Conservation (phyloP, 1,139 yeast species). For the Geotrichum histeridarum region DNA sequence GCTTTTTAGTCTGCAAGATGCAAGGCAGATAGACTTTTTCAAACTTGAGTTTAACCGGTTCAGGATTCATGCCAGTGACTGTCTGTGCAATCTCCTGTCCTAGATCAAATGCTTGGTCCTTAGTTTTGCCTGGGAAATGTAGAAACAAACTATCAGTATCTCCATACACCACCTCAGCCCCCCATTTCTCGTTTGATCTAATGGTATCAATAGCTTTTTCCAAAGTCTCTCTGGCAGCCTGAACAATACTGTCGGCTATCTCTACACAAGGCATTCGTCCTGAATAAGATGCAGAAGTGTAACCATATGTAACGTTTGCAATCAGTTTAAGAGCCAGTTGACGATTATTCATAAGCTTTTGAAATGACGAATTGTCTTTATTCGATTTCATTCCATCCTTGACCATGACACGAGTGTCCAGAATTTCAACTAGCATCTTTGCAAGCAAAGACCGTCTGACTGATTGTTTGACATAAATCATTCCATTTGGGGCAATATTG, state of each 20-base stretch:
- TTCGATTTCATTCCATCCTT: conserved; percentile 62
- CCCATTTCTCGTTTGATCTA: conserved; percentile 57
- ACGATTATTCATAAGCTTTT: conserved; percentile 61
- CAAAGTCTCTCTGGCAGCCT: conserved; percentile 81
- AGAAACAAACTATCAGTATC: conserved; percentile 94
- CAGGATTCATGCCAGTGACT: conserved; percentile 67
- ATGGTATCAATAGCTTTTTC: conserved; percentile 65
- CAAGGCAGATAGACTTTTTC: conserved; percentile 92
- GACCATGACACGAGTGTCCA: conserved; percentile 73
- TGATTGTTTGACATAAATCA: conserved; percentile 61
- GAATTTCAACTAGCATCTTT: conserved; percentile 75
- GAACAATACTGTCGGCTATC: conserved; percentile 89
- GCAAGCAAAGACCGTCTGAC: conserved; percentile 71
- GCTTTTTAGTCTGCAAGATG: conserved; percentile 72
- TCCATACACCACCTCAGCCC: conserved; percentile 92
- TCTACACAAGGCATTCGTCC: conserved; percentile 98
- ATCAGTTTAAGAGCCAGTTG: conserved; percentile 84
- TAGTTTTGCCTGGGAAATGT: conserved; percentile 76
- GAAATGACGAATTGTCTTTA: conserved; percentile 43
- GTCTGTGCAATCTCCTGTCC: conserved; percentile 65
- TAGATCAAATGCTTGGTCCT: conserved; percentile 66
- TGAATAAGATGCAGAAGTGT: conserved; percentile 87
- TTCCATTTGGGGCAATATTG: conserved; percentile 79
- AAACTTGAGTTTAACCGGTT: conserved; percentile 76
- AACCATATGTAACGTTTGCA: conserved; percentile 95